phyloP scores from a whole-genome alignment of 1,139 yeast species.

The Geotrichum reessii region DNA sequence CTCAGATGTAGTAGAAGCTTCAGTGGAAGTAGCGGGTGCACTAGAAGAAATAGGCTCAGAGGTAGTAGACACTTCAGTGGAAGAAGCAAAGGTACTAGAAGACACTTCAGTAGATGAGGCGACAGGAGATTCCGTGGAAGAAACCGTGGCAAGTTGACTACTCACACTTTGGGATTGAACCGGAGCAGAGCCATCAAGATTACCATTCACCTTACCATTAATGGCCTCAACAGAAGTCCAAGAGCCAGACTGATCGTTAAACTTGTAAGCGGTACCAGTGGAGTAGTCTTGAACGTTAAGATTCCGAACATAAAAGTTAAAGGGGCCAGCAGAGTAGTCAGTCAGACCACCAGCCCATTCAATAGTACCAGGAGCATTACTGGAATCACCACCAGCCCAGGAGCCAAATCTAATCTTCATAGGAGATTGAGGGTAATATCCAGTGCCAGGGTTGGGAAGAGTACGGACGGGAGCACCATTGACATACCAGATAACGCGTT shows the following conservation, averaged over 20 bases:
- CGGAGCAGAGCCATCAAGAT: constrained; percentile 15
- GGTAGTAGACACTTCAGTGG: neutral
- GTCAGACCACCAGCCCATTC: constrained; percentile 84
- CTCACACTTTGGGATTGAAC: constrained; percentile 17
- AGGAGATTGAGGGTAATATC: constrained; percentile 68
- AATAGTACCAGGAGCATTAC: constrained; percentile 59
- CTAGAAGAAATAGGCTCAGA: neutral
- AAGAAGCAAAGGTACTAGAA: neutral
- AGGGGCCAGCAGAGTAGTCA: constrained; percentile 66
- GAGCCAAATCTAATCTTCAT: constrained; percentile 64
- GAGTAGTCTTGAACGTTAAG: constrained; percentile 73
- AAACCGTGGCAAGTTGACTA: constrained; percentile 10
- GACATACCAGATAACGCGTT: constrained; percentile 54
- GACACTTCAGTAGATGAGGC: neutral
- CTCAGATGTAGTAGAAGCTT: neutral
- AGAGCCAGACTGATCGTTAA: constrained; percentile 57
- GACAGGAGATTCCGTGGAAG: neutral
- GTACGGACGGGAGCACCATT: constrained; percentile 60
- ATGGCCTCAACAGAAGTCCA: constrained; percentile 64
- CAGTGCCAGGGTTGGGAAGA: constrained; percentile 43
- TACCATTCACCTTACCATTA: constrained; percentile 50
- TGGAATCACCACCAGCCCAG: constrained; percentile 81
- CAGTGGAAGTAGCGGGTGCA: neutral
- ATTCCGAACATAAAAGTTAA: constrained; percentile 58
- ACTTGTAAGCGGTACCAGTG: constrained; percentile 62